Evolutionary conservation across 352 stramenopile species (phyloP).

Genomic region (Phytophthora megakarya): DNA sequence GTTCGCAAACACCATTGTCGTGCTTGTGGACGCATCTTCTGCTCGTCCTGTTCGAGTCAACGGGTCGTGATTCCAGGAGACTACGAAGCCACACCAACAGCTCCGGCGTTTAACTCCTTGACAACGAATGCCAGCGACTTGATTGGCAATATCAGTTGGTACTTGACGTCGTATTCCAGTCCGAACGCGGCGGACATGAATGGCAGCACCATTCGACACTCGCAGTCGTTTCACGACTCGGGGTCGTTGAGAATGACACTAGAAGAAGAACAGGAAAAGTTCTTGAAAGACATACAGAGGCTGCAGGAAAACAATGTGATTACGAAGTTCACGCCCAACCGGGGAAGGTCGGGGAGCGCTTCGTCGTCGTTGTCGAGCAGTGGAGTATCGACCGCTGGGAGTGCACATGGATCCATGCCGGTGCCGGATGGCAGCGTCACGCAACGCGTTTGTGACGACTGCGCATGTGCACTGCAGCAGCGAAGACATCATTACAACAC

Average conservation of each 20-base stretch:
- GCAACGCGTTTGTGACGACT: slow-evolving; percentile 86
- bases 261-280: slow-evolving; percentile 60
- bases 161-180: slow-evolving; percentile 71
- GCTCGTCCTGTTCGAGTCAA: slow-evolving; percentile 77
- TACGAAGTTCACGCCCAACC: slow-evolving; percentile 75
- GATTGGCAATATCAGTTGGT: slow-evolving; percentile 86
- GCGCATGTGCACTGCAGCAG: slow-evolving; percentile 76
- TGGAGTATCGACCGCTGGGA: slow-evolving; percentile 30
- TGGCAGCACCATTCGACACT: slow-evolving; percentile 16
- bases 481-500: slow-evolving; percentile 87
- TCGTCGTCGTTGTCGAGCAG: slow-evolving; percentile 36
- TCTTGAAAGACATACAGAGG: slow-evolving; percentile 76
- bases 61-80: slow-evolving; percentile 80
- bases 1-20: slow-evolving; percentile 85
- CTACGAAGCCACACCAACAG: slow-evolving; percentile 78
- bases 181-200: slow-evolving; percentile 23
- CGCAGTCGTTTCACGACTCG: slow-evolving; percentile 35
- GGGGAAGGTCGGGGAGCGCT: slow-evolving; percentile 31
- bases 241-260: slow-evolving; percentile 38
- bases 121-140: slow-evolving; percentile 76
- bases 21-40: slow-evolving; percentile 85
- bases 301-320: slow-evolving; percentile 68
- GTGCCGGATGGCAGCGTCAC: slow-evolving; percentile 73
- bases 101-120: slow-evolving; percentile 60
- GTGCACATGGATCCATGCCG: slow-evolving; percentile 45